Evolutionary conservation across 1,284 basidiomycete species (phyloP).

Genomic region (Melampsora abietis-canadensis): DNA sequence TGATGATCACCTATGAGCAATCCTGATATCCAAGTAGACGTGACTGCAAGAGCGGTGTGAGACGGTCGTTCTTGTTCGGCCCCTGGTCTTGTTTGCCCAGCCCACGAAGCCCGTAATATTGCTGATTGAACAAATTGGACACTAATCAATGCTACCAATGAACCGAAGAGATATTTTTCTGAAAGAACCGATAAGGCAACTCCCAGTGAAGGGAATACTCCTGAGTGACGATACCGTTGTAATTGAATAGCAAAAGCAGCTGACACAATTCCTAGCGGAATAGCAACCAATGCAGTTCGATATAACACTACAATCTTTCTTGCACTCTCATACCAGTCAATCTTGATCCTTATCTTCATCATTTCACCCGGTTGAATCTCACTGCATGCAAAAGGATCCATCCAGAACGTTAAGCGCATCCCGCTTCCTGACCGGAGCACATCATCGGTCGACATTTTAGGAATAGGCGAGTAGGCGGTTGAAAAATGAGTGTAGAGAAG

Average conservation of each 20-base stretch:
- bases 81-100: conserved; percentile 1
- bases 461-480: conserved; percentile 46
- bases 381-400: conserved; percentile 47
- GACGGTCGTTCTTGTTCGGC: not conserved
- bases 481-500: conserved; percentile 48
- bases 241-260: conserved; percentile 55
- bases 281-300: conserved; percentile 65
- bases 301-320: conserved; percentile 71
- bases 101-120: not conserved
- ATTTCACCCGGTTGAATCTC: conserved; percentile 53
- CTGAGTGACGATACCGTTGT: not conserved
- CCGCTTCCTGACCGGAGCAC: conserved; percentile 23
- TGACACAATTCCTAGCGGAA: conserved; percentile 66
- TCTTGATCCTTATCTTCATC: conserved; percentile 57
- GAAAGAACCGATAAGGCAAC: not conserved
- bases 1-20: conserved; percentile 14
- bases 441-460: not conserved
- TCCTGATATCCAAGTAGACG: conserved; percentile 1
- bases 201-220: conserved; percentile 13
- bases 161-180: not conserved
- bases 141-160: not conserved
- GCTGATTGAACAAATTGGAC: conserved; percentile 11
- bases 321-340: conserved; percentile 68
- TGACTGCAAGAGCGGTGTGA: not conserved
- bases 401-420: conserved; percentile 46